Percentiles rank a stretch among this genome's conserved stretches.
phyloP scores from a whole-genome alignment of 1,139 yeast species.

The Zygosaccharomyces pseudobailii region DNA sequence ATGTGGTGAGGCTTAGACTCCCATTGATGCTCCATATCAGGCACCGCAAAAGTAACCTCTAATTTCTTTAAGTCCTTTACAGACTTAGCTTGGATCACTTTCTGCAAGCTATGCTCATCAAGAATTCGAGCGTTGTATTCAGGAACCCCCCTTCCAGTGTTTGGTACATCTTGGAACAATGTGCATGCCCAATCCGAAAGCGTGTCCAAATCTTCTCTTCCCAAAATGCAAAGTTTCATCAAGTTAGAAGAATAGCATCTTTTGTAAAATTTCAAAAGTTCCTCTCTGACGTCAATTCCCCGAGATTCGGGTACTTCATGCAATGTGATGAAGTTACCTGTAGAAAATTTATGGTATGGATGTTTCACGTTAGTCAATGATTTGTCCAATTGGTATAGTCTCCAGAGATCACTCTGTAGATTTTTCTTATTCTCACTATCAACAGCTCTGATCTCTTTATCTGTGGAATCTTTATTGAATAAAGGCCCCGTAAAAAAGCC shows the following conservation, averaged over 20 bases:
- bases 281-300: constrained; percentile 59
- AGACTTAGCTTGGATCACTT: constrained; percentile 65
- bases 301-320: constrained; percentile 48
- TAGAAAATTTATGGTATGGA: constrained; percentile 71
- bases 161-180: constrained; percentile 61
- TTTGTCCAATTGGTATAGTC: constrained; percentile 80
- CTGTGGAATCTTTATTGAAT: constrained; percentile 76
- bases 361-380: constrained; percentile 64
- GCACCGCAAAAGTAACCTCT: constrained; percentile 65
- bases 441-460: constrained; percentile 89
- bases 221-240: constrained; percentile 82
- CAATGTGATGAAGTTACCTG: constrained; percentile 64
- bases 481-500: constrained; percentile 88
- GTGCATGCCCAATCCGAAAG: constrained; percentile 65
- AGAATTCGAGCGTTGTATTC: constrained; percentile 44
- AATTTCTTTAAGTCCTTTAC: constrained; percentile 72
- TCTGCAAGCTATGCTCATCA: constrained; percentile 45
- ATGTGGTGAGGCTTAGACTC: constrained; percentile 64
- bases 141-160: constrained; percentile 42
- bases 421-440: constrained; percentile 95
- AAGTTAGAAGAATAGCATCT: constrained; percentile 66
- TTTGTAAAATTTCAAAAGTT: constrained; percentile 57
- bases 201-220: constrained; percentile 71
- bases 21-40: constrained; percentile 67
- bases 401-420: constrained; percentile 84